Base-by-base conservation (phyloP, 2,329 filamentous ascomycete species). In the Verticillium dahliae region DNA sequence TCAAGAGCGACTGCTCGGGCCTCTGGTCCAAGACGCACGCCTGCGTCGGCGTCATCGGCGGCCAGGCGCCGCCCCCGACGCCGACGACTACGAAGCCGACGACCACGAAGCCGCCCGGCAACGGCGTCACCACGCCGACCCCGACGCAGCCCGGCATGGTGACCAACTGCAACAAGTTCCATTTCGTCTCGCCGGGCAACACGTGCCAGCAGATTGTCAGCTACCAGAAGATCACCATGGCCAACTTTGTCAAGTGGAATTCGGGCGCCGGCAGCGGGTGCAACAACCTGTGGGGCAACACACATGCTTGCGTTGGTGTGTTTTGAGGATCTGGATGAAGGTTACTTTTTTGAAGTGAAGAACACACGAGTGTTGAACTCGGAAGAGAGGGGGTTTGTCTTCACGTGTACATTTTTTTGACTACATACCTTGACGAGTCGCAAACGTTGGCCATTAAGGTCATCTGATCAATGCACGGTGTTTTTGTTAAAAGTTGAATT, bases 121-220 rank as follows among this genome's bases (percentile, higher is more conserved):
- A 45, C 54, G 57, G 60, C 6, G 62, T 64, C n/a, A 22, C 55
- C 18, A 66, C 62, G 6, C 66, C 64, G 9, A 34, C 13, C 6
- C 64, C 64, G 1, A 62, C 59, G 11, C 66, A 69, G 58, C 60
- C 56, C 9, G 61, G 56, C 27, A 66, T 68, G 38, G 61, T 64
- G 1, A 57, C 56, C 27, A 67, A 66, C 56, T 68, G 64, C 55
- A 59, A 69, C 15, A 63, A 60, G 41, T 69, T 69, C 35, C 62
- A 67, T 35, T 41, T 57, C 14, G 62, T 66, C 11, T 34, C n/a
- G 4, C n/a, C 31, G 2, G 63, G 63, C 4, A 61, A 67, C 38
- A 58, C 38, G 18, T 69, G 64, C 38, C 35, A 39, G 4, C 35
- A 13, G 2, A 62, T 66, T 10, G 59, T 54, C 27, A 41, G 15